Base-by-base conservation (phyloP, 495 filamentous ascomycete genomes). In the Lophiostoma macrostomum region DNA sequence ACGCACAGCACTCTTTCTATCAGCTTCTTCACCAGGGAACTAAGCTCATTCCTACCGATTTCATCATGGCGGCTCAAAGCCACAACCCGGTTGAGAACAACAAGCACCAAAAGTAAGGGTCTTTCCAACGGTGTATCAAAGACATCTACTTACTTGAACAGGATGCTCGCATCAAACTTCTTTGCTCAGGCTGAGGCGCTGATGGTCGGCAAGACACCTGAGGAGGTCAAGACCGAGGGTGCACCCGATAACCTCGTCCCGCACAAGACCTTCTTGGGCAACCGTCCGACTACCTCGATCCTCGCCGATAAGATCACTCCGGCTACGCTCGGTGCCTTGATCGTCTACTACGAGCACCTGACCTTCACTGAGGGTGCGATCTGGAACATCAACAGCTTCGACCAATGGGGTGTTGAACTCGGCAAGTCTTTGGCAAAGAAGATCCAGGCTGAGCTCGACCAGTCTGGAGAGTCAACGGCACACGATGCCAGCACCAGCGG, bases 1-100 rank as follows among this genome's bases (percentile, higher is more conserved):
- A 98, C 69, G 93, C 93, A 52, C 93, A 98, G 78, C 93, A 98
- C 81, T 97, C 93, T 50, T 98, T 98, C 83, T 98, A 91, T 84
- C 93, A 98, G 78, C 84, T 98, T 42, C 81, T 98, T 31, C 93
- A 98, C 77, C 93, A 98, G 74, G 93, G 93, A 60, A 97, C 94
- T 61, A 97, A 97, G 80, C 84, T 98, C 57, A 97, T 98, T 66
- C 93, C 93, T 10, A 85, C 90, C 55, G 93, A 98, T 74, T 98
- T 98, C 79, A 87, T 98, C 76, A 77, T 98, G 64, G 91, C 93
- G 27, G 89, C 85, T 42, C 82, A 96, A 75, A 91, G 87, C 43
- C 93, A 98, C 81, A 98, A 98, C 80, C 93, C 94, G 39, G 80
- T 95, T 43, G 83, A 87, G 66, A 76, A 80, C 71, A 90, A 91